Evolutionary conservation across 2,329 filamentous ascomycete genomes (phyloP).

Genomic region (Phyllosticta ampelicida): DNA sequence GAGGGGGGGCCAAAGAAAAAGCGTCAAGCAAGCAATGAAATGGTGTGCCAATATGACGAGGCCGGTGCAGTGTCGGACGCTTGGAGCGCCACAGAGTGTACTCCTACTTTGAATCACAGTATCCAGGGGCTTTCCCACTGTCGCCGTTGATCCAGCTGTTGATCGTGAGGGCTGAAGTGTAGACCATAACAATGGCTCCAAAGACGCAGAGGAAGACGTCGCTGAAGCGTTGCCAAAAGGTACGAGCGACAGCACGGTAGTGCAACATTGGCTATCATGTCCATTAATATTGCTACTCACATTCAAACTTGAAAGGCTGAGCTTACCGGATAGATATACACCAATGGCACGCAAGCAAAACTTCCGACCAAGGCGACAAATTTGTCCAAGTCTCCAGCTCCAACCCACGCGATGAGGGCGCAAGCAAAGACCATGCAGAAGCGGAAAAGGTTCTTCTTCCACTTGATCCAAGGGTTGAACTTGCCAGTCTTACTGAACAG

Average conservation of each 20-base stretch:
- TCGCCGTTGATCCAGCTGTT: slow-evolving; percentile 67
- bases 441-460: slow-evolving; percentile 97
- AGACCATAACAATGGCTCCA: slow-evolving; percentile 77
- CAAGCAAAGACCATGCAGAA: slow-evolving; percentile 87
- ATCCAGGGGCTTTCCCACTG: slow-evolving; percentile 45
- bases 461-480: slow-evolving; percentile 97
- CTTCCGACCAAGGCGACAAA: slow-evolving; percentile 94
- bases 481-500: slow-evolving; percentile 91
- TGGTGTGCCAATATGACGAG: neutral
- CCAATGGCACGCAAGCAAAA: slow-evolving; percentile 93
- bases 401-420: slow-evolving; percentile 79
- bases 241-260: slow-evolving; percentile 66
- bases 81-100: neutral
- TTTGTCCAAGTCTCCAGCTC: slow-evolving; percentile 88
- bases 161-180: slow-evolving; percentile 80
- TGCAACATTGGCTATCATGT: slow-evolving; percentile 70
- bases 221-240: slow-evolving; percentile 52
- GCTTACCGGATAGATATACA: slow-evolving; percentile 93
- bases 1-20: no score
- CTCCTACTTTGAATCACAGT: slow-evolving; percentile 42
- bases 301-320: neutral
- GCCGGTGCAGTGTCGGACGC: neutral
- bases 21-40: neutral
- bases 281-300: slow-evolving; percentile 23
- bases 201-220: slow-evolving; percentile 73